A percentile compares a stretch with the other conserved stretches of the same genome.
These are phyloP conservation scores for Pseudogymnoascus sp. DNA, from an alignment of 2,329 filamentous ascomycete genomes.

Conservation along the genomic window DNA sequence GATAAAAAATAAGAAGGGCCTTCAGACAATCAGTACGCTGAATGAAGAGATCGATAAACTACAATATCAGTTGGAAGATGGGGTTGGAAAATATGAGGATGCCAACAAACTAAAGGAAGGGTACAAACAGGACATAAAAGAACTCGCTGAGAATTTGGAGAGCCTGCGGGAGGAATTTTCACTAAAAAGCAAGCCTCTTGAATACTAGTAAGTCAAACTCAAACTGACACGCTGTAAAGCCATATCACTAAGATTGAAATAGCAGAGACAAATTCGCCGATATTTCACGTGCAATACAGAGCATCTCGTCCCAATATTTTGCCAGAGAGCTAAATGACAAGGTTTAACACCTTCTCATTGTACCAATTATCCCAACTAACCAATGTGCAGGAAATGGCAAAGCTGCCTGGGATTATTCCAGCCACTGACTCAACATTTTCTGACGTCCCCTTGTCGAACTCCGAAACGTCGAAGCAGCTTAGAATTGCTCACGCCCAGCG, in stretches of 20 bases:
- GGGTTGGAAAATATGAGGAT: too few species aligned
- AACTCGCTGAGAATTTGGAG: constrained; percentile 9
- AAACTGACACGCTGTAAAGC: not conserved
- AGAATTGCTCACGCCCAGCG: not conserved
- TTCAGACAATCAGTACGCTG: constrained; percentile 4
- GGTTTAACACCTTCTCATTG: not conserved
- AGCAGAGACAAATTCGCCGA: constrained; percentile 12
- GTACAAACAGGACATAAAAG: constrained; percentile 11
- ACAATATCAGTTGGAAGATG: constrained; percentile 6
- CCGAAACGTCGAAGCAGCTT: not conserved
- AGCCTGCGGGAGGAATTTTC: constrained; percentile 14
- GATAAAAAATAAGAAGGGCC: constrained; percentile 7
- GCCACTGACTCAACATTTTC: not conserved
- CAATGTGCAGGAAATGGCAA: not conserved
- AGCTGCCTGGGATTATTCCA: not conserved
- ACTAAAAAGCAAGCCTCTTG: constrained; percentile 6
- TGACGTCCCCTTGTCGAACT: not conserved
- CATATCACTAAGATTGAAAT: too few species aligned
- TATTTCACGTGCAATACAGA: constrained; percentile 9
- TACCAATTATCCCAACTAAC: not conserved
- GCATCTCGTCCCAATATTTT: not conserved
- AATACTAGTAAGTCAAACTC: constrained; percentile 12
- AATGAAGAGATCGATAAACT: constrained; percentile 3
- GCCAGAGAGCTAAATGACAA: not conserved
- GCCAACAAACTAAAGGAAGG: constrained; percentile 6